Percentiles rank a stretch among this genome's conserved stretches.
Evolutionary conservation across 441 rosid genomes (phyloP).

Genomic region (Jatropha multifida): DNA sequence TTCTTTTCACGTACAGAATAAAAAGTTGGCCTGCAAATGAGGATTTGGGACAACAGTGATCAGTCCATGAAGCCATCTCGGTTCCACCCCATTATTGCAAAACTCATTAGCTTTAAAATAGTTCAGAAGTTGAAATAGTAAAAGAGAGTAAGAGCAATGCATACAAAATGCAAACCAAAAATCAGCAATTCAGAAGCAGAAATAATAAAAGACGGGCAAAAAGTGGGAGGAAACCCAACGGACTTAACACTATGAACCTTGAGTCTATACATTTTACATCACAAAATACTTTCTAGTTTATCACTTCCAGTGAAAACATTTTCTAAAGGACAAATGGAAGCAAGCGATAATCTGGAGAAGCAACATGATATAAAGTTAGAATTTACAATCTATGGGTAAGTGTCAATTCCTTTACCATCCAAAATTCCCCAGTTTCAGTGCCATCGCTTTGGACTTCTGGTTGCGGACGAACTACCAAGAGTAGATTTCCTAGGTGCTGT

Average conservation of each 20-base stretch:
- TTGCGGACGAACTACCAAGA: conserved; percentile 41
- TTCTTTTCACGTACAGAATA: no score
- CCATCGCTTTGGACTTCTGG: conserved; percentile 43
- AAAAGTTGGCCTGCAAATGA: no score
- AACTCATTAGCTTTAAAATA: no score
- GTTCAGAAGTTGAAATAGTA: no score
- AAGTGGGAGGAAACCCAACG: not conserved
- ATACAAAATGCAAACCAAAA: no score
- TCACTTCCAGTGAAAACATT: conserved; percentile 13
- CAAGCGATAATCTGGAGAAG: not conserved
- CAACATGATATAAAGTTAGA: conserved; percentile 9
- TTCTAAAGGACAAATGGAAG: conserved; percentile 18
- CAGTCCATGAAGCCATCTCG: no score
- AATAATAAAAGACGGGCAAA: not conserved
- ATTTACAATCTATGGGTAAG: conserved; percentile 22
- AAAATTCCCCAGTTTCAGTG: conserved; percentile 28
- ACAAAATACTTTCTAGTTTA: conserved; percentile 1
- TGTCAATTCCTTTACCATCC: conserved; percentile 23
- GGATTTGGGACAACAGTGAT: no score
- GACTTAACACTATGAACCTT: conserved; percentile 11
- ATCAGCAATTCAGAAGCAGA: not conserved
- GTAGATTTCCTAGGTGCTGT: conserved; percentile 48
- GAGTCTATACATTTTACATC: conserved; percentile 19
- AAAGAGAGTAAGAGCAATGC: no score
- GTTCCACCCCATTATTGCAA: no score